These are phyloP conservation scores for Medicago lupulina DNA, from an alignment of 306 rosid genomes.

Conservation along the genomic window DNA sequence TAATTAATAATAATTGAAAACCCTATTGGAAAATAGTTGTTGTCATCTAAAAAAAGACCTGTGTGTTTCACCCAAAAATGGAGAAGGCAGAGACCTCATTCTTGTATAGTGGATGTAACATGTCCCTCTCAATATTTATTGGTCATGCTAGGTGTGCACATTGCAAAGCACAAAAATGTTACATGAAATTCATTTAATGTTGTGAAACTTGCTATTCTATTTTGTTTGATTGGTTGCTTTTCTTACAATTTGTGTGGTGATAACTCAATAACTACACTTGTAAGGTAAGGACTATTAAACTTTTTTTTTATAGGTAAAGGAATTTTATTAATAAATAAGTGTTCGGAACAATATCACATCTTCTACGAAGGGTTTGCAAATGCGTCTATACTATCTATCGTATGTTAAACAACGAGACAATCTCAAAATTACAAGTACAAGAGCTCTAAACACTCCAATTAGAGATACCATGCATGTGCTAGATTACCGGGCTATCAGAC, in stretches of 20 bases:
- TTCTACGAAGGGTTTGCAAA: too few relatives aligned
- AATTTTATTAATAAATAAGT: too few relatives aligned
- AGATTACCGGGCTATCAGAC: too few relatives aligned
- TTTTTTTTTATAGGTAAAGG: too few relatives aligned
- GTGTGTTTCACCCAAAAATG: slow-evolving; percentile 32
- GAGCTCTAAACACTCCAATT: too few relatives aligned
- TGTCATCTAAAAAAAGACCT: slow-evolving; percentile 28
- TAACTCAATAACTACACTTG: background rate
- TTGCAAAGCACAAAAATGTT: slow-evolving; percentile 21
- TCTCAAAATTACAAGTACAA: too few relatives aligned
- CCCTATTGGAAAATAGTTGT: background rate
- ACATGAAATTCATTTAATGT: slow-evolving; percentile 43
- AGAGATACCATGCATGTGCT: too few relatives aligned
- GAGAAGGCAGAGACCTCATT: slow-evolving; percentile 34
- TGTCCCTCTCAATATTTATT: slow-evolving; percentile 40
- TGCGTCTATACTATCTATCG: too few relatives aligned
- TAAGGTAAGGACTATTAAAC: too few relatives aligned
- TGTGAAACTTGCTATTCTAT: slow-evolving; percentile 32
- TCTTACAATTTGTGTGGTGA: slow-evolving; percentile 13
- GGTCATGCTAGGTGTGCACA: slow-evolving; percentile 13
- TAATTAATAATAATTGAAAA: background rate
- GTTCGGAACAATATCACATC: too few relatives aligned
- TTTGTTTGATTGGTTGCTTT: slow-evolving; percentile 23
- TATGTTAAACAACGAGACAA: too few relatives aligned
- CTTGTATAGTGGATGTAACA: slow-evolving; percentile 40